These are phyloP conservation scores for Xenosphaeropsis pyriputrescens DNA, from an alignment of 2,329 filamentous ascomycete species.

Conservation along the genomic window DNA sequence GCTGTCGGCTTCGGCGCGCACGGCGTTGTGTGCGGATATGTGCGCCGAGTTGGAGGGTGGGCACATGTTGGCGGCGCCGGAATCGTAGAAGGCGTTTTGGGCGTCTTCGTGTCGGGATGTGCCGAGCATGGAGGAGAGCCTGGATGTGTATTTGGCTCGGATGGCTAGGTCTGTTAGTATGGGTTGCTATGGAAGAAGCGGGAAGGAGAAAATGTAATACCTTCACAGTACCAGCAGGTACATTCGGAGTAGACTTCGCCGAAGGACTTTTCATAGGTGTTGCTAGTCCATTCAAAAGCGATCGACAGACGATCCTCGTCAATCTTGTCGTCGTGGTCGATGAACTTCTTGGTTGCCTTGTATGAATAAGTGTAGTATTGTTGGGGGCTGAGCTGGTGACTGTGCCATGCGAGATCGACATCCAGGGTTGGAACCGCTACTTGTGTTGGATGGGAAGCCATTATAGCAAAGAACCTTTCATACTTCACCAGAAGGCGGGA, in stretches of 20 bases:
- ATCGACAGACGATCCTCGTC: conserved; percentile 48
- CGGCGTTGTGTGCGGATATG: conserved; percentile 60
- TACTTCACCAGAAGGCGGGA: conserved; percentile 49
- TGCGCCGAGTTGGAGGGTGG: conserved; percentile 47
- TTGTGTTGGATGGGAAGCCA: conserved; percentile 27
- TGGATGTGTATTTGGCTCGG: conserved; percentile 37
- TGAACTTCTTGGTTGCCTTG: conserved; percentile 34
- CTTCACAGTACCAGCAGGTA: conserved; percentile 76
- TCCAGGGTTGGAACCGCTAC: conserved; percentile 58
- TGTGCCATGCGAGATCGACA: conserved; percentile 68
- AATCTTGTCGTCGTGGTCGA: conserved; percentile 79
- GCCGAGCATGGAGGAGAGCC: conserved; percentile 28
- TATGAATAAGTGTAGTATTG: conserved; percentile 47
- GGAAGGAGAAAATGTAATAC: conserved; percentile 10
- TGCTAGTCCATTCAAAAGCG: conserved; percentile 60
- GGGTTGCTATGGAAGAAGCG: neutral
- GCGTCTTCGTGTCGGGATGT: conserved; percentile 30
- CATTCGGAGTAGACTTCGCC: conserved; percentile 60
- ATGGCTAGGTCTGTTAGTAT: conserved; percentile 22
- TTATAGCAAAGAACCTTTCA: conserved; percentile 44
- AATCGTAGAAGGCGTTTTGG: conserved; percentile 29
- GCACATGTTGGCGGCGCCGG: conserved; percentile 32
- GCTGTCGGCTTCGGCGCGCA: conserved; percentile 20
- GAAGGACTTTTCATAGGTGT: conserved; percentile 50
- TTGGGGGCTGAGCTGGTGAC: conserved; percentile 51